Evolutionary conservation across 306 rosid species (phyloP).

Genomic region (Malus sylvestris): DNA sequence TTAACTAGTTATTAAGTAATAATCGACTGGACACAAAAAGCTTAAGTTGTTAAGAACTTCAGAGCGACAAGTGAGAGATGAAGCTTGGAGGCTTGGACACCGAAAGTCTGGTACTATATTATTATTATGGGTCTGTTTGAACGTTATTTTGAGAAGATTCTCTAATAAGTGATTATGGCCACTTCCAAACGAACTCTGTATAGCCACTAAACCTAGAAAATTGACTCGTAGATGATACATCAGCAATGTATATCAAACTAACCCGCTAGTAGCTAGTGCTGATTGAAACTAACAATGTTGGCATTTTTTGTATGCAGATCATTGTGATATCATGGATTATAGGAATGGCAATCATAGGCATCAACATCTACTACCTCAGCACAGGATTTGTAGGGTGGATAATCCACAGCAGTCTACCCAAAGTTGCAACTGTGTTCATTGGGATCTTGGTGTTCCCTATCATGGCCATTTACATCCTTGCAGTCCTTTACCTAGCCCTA

Average conservation of each 20-base stretch:
- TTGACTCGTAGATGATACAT: neutral
- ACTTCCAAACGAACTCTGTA: neutral
- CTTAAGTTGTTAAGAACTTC: neutral
- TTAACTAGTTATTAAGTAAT: neutral
- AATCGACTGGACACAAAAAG: neutral
- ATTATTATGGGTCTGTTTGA: neutral
- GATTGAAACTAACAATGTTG: neutral
- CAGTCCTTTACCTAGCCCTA: slow-evolving; percentile 53
- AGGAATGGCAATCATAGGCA: slow-evolving; percentile 52
- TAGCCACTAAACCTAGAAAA: neutral
- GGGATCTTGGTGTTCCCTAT: slow-evolving; percentile 74
- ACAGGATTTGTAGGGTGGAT: slow-evolving; percentile 79
- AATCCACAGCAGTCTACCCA: slow-evolving; percentile 54
- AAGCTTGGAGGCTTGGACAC: too few relatives aligned
- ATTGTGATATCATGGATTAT: slow-evolving; percentile 65
- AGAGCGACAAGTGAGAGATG: neutral
- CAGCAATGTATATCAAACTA: neutral
- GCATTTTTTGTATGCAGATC: slow-evolving; percentile 32
- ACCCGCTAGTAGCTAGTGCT: neutral
- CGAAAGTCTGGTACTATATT: neutral
- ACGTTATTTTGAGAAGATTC: neutral
- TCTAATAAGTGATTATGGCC: neutral
- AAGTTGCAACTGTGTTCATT: slow-evolving; percentile 52
- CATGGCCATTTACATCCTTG: slow-evolving; percentile 49
- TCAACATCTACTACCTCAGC: slow-evolving; percentile 74